These are phyloP conservation scores for Tylopilus vinaceipallidus DNA, from an alignment of 768 basidiomycete species.

Conservation along the genomic window DNA sequence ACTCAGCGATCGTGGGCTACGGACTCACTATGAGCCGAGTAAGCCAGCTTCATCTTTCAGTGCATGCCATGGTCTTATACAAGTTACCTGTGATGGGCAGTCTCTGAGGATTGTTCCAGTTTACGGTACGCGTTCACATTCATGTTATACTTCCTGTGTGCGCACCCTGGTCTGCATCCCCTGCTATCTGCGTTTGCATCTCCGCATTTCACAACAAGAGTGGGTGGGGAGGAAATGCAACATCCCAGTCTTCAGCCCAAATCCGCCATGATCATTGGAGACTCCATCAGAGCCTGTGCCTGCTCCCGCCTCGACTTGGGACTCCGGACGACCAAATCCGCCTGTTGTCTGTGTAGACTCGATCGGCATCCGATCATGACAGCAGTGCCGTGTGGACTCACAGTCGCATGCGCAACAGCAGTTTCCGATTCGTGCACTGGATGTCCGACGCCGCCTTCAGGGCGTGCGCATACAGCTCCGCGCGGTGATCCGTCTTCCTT, in stretches of 20 bases:
- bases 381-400: constrained; percentile 37
- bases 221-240: neutral
- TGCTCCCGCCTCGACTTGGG: constrained; percentile 45
- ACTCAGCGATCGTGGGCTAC: too few species aligned
- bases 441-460: constrained; percentile 72
- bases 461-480: constrained; percentile 72
- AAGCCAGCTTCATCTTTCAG: too few species aligned
- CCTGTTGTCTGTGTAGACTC: constrained; percentile 61
- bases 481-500: constrained; percentile 75
- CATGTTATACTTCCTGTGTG: too few species aligned
- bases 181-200: neutral
- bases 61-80: too few species aligned
- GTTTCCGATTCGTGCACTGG: constrained; percentile 69
- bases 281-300: constrained; percentile 13
- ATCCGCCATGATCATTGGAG: constrained; percentile 13
- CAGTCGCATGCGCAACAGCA: constrained; percentile 82
- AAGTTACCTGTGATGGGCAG: too few species aligned
- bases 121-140: too few species aligned
- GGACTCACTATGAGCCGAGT: too few species aligned
- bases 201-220: neutral
- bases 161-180: too few species aligned
- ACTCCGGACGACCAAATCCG: constrained; percentile 69
- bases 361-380: neutral
- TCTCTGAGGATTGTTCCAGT: too few species aligned
- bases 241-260: constrained; percentile 5